Percentiles rank a stretch among this genome's conserved stretches.
phyloP scores from a whole-genome alignment of 768 basidiomycete genomes.

The Fomitopsis pulvina region DNA sequence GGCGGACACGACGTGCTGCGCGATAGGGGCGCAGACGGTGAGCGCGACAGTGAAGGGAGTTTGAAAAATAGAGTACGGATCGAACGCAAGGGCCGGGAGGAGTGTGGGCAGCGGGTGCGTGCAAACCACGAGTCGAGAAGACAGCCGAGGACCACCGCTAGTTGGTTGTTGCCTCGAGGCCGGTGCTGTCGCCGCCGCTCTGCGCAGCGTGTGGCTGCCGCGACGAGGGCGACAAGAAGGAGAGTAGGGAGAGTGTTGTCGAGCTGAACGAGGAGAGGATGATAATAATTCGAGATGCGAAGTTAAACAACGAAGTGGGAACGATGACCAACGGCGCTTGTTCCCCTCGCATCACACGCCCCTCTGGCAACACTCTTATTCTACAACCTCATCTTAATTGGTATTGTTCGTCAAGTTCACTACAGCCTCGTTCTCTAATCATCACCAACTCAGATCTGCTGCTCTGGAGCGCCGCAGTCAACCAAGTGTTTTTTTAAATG shows the following conservation, averaged over 20 bases:
- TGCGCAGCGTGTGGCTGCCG: not conserved
- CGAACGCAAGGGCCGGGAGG: constrained; percentile 17
- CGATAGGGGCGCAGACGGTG: constrained; percentile 14
- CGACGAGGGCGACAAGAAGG: not conserved
- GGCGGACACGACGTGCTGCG: constrained; percentile 19
- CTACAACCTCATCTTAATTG: no score
- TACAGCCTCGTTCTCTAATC: no score
- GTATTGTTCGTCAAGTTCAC: no score
- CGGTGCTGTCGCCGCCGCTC: not conserved
- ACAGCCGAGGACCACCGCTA: constrained; percentile 10
- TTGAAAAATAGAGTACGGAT: constrained; percentile 19
- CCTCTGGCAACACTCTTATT: not conserved
- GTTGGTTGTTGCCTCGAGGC: constrained; percentile 5
- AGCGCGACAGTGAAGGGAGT: constrained; percentile 12
- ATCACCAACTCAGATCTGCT: no score
- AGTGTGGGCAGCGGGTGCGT: constrained; percentile 25
- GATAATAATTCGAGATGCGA: not conserved
- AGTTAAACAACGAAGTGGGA: not conserved
- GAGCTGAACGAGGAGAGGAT: not conserved
- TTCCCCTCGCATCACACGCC: not conserved
- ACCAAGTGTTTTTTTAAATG: no score
- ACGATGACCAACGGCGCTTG: not conserved
- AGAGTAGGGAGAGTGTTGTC: constrained; percentile 1
- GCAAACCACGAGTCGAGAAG: constrained; percentile 31
- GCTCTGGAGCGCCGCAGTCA: no score